Evolutionary conservation across 2,329 filamentous ascomycete species (phyloP).

Genomic region (Nemania diffusa): DNA sequence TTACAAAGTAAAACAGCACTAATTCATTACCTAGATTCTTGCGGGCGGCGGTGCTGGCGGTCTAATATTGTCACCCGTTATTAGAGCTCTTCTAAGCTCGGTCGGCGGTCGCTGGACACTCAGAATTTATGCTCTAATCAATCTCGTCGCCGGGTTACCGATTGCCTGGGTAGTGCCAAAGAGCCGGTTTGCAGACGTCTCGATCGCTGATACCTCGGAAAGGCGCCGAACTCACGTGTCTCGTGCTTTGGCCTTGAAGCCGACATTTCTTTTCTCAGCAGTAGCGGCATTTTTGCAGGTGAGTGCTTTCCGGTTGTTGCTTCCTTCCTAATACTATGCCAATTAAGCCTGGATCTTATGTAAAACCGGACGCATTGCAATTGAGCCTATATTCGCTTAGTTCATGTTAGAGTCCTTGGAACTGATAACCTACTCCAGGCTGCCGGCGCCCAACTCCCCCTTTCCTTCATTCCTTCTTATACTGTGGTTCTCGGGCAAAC

Average conservation of each 20-base stretch:
- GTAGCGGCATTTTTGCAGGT: slow-evolving; percentile 54
- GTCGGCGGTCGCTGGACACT: slow-evolving; percentile 59
- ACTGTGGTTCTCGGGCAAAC: slow-evolving; percentile 56
- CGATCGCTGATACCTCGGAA: slow-evolving; percentile 34
- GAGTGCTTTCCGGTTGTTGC: slow-evolving; percentile 13
- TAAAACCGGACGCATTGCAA: too few relatives aligned
- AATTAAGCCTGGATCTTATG: too few relatives aligned
- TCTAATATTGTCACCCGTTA: slow-evolving; percentile 54
- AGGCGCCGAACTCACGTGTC: slow-evolving; percentile 53
- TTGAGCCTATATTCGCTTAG: too few relatives aligned
- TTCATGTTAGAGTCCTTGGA: too few relatives aligned
- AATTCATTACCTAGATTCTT: slow-evolving; percentile 46
- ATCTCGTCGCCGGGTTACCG: slow-evolving; percentile 52
- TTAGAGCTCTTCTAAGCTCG: slow-evolving; percentile 54
- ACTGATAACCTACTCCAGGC: slow-evolving; percentile 50
- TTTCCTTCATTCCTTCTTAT: slow-evolving; percentile 61
- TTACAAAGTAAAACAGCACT: not conserved
- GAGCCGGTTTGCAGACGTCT: slow-evolving; percentile 50
- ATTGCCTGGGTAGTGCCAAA: slow-evolving; percentile 54
- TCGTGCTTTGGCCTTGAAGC: slow-evolving; percentile 51
- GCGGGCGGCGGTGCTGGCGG: slow-evolving; percentile 57
- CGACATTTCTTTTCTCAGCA: slow-evolving; percentile 56
- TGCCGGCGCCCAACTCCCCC: slow-evolving; percentile 57
- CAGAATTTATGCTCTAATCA: slow-evolving; percentile 52
- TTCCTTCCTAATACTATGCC: too few relatives aligned